Evolutionary conservation across 2,329 filamentous ascomycete genomes (phyloP).

Genomic region (Pleurostoma richardsiae): DNA sequence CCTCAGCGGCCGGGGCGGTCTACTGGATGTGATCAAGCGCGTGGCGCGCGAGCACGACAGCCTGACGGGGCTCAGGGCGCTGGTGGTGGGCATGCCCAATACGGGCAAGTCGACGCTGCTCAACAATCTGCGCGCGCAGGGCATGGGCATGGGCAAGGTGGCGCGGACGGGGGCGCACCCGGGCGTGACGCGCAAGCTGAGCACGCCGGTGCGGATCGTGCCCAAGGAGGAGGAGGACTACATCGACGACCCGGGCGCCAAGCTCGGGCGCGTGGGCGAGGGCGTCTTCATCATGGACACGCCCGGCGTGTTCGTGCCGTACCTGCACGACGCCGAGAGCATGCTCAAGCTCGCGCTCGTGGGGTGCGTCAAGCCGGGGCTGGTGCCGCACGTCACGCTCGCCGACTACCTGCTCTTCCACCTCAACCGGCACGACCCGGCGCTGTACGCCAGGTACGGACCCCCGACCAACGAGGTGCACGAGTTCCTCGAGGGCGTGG

Average conservation of each 20-base stretch:
- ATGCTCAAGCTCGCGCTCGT: slow-evolving; percentile 96
- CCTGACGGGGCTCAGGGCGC: slow-evolving; percentile 75
- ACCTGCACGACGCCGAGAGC: slow-evolving; percentile 74
- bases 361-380: slow-evolving; percentile 83
- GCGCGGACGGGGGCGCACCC: slow-evolving; percentile 82
- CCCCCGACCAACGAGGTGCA: slow-evolving; percentile 88
- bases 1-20: slow-evolving; percentile 22
- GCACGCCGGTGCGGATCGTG: slow-evolving; percentile 74
- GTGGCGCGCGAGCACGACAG: slow-evolving; percentile 46
- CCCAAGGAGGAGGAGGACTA: slow-evolving; percentile 30
- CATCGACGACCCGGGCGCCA: slow-evolving; percentile 12
- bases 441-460: slow-evolving; percentile 58
- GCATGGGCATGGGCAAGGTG: slow-evolving; percentile 59
- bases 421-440: slow-evolving; percentile 64
- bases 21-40: slow-evolving; percentile 44
- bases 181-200: slow-evolving; percentile 83
- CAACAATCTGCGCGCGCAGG: slow-evolving; percentile 71
- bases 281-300: slow-evolving; percentile 87
- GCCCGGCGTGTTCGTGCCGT: slow-evolving; percentile 91
- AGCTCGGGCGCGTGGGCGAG: slow-evolving; percentile 33
- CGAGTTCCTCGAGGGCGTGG: slow-evolving; percentile 66
- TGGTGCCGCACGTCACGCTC: slow-evolving; percentile 71
- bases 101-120: slow-evolving; percentile 94
- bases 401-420: slow-evolving; percentile 88
- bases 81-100: slow-evolving; percentile 97